Base-by-base conservation (phyloP, 805 yeast species). In the Saccharomyces jurei region DNA sequence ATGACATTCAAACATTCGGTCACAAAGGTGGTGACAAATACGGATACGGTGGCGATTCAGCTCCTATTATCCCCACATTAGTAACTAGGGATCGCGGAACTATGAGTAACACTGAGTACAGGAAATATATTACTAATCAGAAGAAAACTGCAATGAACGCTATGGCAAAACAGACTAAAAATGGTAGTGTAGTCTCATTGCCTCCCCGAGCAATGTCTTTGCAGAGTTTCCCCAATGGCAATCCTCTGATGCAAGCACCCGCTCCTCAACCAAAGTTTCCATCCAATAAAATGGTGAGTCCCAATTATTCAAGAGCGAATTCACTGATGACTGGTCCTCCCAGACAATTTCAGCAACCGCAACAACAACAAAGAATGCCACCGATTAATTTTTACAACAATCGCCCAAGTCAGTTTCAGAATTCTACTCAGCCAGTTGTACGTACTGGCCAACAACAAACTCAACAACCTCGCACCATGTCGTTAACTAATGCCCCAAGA, bases 11-110 rank as follows among this genome's bases (percentile, higher is more conserved):
- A 26, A 84, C 83, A 50, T 70, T 84, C 1, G 73, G 85, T 51
- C 88, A 84, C 59, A 77, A 86, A 44, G 87, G 87, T 4, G 80
- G 88, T 47, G 71, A 69, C 32, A 66, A 66, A 31, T 85, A 84
- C 63, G 85, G 84, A 3, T 56, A 61, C 29, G 72, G 77, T 21
- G 72, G 76, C 50, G 89, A 84, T 58, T 77, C 91, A 0, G 77
- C 89, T 0, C 91, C 94, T 8, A 81, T 84, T 58, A 86, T 87
- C 44, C 95, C 95, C 6, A 86, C 89, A 0, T 53, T 87, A 3
- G 74, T 80, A 4, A 69, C 78, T 0, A 64, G 62, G 50, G 67
- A 65, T 28, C 56, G 57, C 31, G 52, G 41, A 0, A 73, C 70
- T 50, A 63, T 74, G 60, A 77, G 77, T 52, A 84, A 80, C 60